phyloP scores from a whole-genome alignment of 1,139 yeast genomes.

The Taphrina confusa region DNA sequence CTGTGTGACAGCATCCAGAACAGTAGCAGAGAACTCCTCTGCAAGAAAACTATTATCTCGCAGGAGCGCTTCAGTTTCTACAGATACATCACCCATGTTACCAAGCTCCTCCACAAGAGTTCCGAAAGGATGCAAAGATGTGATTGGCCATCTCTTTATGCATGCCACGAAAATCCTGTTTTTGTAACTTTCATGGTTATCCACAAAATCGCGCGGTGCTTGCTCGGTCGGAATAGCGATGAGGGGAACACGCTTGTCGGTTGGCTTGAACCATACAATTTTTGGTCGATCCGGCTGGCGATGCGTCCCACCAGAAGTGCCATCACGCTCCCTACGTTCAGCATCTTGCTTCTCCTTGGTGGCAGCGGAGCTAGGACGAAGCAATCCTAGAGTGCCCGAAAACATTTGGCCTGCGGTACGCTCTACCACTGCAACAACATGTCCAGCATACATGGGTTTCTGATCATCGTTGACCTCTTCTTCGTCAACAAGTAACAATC shows the following conservation, averaged over 20 bases:
- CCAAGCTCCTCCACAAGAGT: constrained; percentile 88
- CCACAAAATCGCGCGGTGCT: constrained; percentile 94
- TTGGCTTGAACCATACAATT: constrained; percentile 98
- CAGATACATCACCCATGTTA: constrained; percentile 68
- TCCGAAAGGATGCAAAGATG: constrained; percentile 96
- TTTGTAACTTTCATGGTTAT: constrained; percentile 79
- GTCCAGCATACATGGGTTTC: constrained; percentile 95
- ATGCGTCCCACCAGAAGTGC: constrained; percentile 42
- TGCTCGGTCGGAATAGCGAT: constrained; percentile 98
- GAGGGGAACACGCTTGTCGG: constrained; percentile 94
- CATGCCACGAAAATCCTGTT: constrained; percentile 88
- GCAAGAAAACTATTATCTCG: constrained; percentile 91
- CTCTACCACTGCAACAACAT: constrained; percentile 95
- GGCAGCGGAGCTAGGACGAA: constrained; percentile 95
- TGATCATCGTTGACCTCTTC: constrained; percentile 91
- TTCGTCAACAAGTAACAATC: constrained; percentile 84
- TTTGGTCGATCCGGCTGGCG: constrained; percentile 64
- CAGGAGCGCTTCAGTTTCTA: constrained; percentile 84
- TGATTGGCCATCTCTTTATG: constrained; percentile 98
- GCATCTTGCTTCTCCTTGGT: constrained; percentile 71
- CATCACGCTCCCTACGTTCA: constrained; percentile 54
- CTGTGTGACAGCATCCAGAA: constrained; percentile 48
- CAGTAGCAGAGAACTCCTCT: constrained; percentile 67
- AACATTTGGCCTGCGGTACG: constrained; percentile 93
- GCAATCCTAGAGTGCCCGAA: constrained; percentile 85